Evolutionary conservation across 2,329 filamentous ascomycete species (phyloP).

Genomic region (Phialocephala sp.): DNA sequence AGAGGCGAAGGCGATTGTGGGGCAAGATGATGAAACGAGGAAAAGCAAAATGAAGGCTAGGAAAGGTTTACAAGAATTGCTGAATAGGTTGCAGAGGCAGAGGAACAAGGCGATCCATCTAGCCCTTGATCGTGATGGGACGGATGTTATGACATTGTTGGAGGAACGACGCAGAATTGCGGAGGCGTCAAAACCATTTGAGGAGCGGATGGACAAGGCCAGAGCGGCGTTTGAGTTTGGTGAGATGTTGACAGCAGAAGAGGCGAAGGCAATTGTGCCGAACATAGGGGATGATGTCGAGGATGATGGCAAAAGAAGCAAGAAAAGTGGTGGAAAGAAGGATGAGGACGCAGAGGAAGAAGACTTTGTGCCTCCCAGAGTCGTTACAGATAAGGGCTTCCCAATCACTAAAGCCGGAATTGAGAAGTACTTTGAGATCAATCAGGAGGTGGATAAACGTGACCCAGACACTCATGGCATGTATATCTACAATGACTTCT

Average conservation of each 20-base stretch:
- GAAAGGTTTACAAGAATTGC: neutral
- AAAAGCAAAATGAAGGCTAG: neutral
- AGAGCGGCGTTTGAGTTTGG: neutral
- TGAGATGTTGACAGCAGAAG: neutral
- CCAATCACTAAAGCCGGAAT: neutral
- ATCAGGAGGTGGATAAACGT: conserved; percentile 15
- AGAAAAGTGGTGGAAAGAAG: neutral
- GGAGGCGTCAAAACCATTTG: neutral
- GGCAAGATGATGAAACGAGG: neutral
- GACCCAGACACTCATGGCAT: conserved; percentile 23
- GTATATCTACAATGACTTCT: conserved; percentile 28
- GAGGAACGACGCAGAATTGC: neutral
- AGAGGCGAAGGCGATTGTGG: neutral
- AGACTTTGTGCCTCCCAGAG: neutral
- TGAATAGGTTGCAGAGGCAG: neutral
- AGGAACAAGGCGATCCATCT: neutral
- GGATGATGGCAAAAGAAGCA: neutral
- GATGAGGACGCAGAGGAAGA: neutral
- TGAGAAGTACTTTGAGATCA: neutral
- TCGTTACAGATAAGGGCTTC: neutral
- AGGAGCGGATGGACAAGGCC: neutral
- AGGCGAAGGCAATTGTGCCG: neutral
- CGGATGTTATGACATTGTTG: neutral
- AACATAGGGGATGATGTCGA: neutral
- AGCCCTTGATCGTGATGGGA: neutral